Conservation (phyloP, 305 asterid genomes). For the Rubia balearica region DNA sequence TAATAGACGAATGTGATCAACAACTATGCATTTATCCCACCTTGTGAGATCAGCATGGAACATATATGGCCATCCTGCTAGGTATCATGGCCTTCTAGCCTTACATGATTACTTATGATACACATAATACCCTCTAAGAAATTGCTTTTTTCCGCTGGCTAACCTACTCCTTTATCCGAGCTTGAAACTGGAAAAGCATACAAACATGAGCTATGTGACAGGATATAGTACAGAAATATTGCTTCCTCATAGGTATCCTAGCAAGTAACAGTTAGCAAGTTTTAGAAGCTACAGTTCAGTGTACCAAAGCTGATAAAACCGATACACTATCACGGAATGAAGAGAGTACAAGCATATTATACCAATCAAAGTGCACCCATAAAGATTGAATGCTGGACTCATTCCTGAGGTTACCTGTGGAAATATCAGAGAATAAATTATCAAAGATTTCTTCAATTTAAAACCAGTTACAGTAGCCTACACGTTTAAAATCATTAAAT, state of each 20-base stretch:
- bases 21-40: no score
- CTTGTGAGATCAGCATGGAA: no score
- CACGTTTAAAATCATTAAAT: not conserved
- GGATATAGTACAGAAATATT: not conserved
- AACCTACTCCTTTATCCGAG: not conserved
- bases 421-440: slow-evolving; percentile 15
- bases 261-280: not conserved
- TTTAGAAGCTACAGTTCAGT: not conserved
- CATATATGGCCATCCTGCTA: no score
- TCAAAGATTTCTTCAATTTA: slow-evolving; percentile 11
- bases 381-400: slow-evolving; percentile 76
- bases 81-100: no score
- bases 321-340: not conserved
- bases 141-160: not conserved
- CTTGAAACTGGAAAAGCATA: not conserved
- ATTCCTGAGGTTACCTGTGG: slow-evolving; percentile 85
- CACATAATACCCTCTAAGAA: not conserved
- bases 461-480: slow-evolving; percentile 2
- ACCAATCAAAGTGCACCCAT: slow-evolving; percentile 83
- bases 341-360: slow-evolving; percentile 15
- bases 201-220: not conserved
- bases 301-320: not conserved
- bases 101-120: no score
- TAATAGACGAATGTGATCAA: not conserved
- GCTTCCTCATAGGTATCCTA: not conserved